Conservation (phyloP, 192 early-diverging fungal species). For the Thamnidium elegans region DNA sequence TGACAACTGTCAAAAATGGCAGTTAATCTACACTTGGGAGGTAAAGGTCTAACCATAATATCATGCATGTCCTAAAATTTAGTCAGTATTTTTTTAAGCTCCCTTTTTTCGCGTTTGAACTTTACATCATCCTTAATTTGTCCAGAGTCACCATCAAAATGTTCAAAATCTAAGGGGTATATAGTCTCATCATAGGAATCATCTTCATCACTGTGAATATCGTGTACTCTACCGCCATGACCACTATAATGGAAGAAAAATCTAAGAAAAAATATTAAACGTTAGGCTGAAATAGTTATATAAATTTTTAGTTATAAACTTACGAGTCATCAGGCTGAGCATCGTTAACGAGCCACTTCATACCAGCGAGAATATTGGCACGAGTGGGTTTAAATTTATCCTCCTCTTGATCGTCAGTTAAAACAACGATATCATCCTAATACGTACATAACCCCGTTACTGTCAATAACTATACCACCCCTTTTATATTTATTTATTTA, state of each 20-base stretch:
- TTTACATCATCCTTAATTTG: slow-evolving; percentile 67
- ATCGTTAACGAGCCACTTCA: slow-evolving; percentile 76
- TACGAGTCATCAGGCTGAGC: slow-evolving; percentile 74
- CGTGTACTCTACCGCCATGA: slow-evolving; percentile 61
- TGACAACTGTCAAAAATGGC: slow-evolving; percentile 87
- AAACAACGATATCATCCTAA: slow-evolving; percentile 61
- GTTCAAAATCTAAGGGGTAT: slow-evolving; percentile 57
- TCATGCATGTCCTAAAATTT: slow-evolving; percentile 52
- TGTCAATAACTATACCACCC: neutral
- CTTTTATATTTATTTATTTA: slow-evolving; percentile 16
- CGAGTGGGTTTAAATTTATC: slow-evolving; percentile 65
- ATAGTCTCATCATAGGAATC: slow-evolving; percentile 81
- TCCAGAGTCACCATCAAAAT: slow-evolving; percentile 53
- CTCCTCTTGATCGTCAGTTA: slow-evolving; percentile 74
- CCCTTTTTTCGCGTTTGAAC: neutral
- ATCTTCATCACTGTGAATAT: slow-evolving; percentile 66
- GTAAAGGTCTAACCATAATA: slow-evolving; percentile 69
- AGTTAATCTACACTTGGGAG: slow-evolving; percentile 65
- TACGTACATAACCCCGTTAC: neutral
- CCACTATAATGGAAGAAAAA: slow-evolving; percentile 85
- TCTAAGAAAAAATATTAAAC: slow-evolving; percentile 22
- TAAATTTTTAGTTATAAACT: slow-evolving; percentile 3
- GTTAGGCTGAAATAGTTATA: neutral
- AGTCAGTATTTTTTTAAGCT: neutral
- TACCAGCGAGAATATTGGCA: slow-evolving; percentile 70